Base-by-base conservation (phyloP, 352 stramenopile species). In the Globisporangium alternatum region DNA sequence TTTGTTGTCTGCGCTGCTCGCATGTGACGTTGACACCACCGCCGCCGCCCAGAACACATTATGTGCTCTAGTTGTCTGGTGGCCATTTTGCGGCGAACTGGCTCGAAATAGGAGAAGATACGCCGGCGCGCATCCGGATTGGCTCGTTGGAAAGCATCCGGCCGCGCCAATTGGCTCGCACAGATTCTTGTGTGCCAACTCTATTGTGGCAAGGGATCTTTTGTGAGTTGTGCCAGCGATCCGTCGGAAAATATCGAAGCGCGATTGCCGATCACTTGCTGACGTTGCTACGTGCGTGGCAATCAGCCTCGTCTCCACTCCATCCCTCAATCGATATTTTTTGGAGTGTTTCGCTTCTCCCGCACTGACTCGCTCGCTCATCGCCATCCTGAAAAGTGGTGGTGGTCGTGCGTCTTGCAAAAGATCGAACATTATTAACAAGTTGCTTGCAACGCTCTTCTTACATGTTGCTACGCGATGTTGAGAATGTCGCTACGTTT, bases 51-150 rank as follows among this genome's bases (percentile, higher is more conserved):
- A 45, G 9, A 43, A 45, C 41, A n/a, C 37, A 43, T 43, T 43
- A 4, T 43, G 13, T 54, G 41, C 1, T 13, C 37, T 55, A 13
- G 22, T 22, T 33, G 48, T 22, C 4, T 22, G 28, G 17, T 56
- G 31, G 49, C 33, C 21, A n/a, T 56, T 56, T n/a, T 41, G 28
- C 15, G 19, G 49, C 17, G 28, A 21, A 64, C 58, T 56, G 48
- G 59, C 37, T 56, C 30, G 41, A 64, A 64, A 64, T 55, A 47
- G 49, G 15, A 21, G 58, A 64, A 64, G 58, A 64, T 64, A 64
- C 58, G 58, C 25, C 47, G 9, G 7, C 15, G 58, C n/a, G 44
- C 41, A n/a, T 28, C 22, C n/a, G 44, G 44, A 64, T 64, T 64
- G 57, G 57, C 43, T 56, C 0, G 19, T 12, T 12, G 10, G n/a